Percentiles rank a stretch among this genome's conserved stretches.
These are phyloP conservation scores for Candolleomyces efflorescens DNA, from an alignment of 768 basidiomycete species.

Conservation along the genomic window DNA sequence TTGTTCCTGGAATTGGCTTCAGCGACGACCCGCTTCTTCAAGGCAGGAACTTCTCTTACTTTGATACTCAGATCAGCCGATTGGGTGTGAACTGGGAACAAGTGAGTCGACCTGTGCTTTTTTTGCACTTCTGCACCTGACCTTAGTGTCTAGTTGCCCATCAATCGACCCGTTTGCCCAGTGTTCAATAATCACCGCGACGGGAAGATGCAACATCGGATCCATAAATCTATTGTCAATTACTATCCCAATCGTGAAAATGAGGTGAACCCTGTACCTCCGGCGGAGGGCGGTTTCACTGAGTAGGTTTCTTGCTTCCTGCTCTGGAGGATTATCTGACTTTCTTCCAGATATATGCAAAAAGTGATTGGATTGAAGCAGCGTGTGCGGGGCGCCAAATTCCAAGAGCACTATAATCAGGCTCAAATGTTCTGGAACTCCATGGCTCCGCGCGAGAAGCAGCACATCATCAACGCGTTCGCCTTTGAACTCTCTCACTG, in stretches of 20 bases:
- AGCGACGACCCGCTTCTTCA: constrained; percentile 80
- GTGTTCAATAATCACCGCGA: constrained; percentile 68
- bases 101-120: constrained; percentile 24
- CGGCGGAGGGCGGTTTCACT: constrained; percentile 50
- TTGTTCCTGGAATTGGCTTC: constrained; percentile 67
- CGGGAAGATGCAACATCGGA: constrained; percentile 53
- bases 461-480: constrained; percentile 66
- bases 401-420: constrained; percentile 75
- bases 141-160: constrained; percentile 53
- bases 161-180: constrained; percentile 78
- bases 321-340: constrained; percentile 9
- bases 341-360: constrained; percentile 38
- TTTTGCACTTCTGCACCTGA: background rate
- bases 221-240: constrained; percentile 57
- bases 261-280: constrained; percentile 42
- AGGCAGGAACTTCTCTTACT: constrained; percentile 83
- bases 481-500: constrained; percentile 85
- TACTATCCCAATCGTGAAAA: constrained; percentile 81
- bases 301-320: constrained; percentile 31
- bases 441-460: constrained; percentile 59
- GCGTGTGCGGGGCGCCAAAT: constrained; percentile 65
- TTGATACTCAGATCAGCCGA: constrained; percentile 80
- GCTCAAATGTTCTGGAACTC: constrained; percentile 85
- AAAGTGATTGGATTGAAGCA: constrained; percentile 51
- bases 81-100: constrained; percentile 79